These are phyloP conservation scores for Aspergillus sp. DNA, from an alignment of 2,329 filamentous ascomycete genomes.

Conservation along the genomic window DNA sequence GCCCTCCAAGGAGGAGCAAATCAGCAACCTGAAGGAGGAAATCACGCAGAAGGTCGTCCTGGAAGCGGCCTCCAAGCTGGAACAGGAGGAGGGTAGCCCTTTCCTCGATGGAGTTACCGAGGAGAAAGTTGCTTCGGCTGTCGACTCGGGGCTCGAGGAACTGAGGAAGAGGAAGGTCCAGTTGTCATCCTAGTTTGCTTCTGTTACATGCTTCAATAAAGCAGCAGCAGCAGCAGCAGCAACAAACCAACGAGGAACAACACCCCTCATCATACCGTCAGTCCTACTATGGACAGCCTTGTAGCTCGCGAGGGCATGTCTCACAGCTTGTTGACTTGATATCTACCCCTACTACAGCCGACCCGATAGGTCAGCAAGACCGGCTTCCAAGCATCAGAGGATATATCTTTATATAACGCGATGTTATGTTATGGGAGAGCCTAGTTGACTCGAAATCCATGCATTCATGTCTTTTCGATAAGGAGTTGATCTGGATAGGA, in stretches of 20 bases:
- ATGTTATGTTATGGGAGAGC: not conserved
- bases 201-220: not conserved
- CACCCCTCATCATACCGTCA: not conserved
- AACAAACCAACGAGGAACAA: no score
- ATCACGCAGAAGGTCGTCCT: conserved; percentile 37
- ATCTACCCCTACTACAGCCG: not conserved
- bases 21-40: conserved; percentile 23
- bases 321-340: not conserved
- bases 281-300: not conserved
- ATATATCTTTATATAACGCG: not conserved
- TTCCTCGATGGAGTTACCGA: conserved; percentile 28
- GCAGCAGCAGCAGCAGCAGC: conserved; percentile 9
- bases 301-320: not conserved
- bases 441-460: not conserved
- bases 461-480: not conserved
- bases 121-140: conserved; percentile 26
- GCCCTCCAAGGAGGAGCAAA: conserved; percentile 13
- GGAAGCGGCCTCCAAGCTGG: conserved; percentile 35
- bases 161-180: conserved; percentile 56
- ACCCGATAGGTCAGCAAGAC: not conserved
- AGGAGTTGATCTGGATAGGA: not conserved
- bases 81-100: conserved; percentile 33
- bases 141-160: conserved; percentile 80
- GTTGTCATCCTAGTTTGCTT: conserved; percentile 8
- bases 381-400: not conserved